Conservation (phyloP, 2,329 filamentous ascomycete genomes). For the Aspergillus ruber region DNA sequence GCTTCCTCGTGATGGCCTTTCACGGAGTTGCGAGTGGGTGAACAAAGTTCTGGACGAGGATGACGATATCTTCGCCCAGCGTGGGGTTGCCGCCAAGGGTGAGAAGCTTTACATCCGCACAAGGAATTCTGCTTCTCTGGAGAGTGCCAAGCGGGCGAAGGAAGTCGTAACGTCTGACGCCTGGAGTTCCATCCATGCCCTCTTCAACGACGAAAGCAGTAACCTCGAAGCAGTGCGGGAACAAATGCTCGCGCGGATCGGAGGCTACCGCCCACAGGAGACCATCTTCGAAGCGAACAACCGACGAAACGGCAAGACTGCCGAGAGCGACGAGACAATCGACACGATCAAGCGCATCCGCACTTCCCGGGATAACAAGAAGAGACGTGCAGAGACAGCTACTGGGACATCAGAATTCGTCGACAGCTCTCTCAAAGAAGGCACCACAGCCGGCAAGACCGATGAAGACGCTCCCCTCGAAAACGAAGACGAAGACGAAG, state of each 20-base stretch:
- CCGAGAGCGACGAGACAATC: slow-evolving; percentile 62
- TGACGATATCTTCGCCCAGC: slow-evolving; percentile 64
- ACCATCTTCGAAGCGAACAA: slow-evolving; percentile 95
- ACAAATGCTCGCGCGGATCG: slow-evolving; percentile 82
- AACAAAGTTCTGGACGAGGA: slow-evolving; percentile 70
- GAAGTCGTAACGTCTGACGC: slow-evolving; percentile 63
- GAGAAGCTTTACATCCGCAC: slow-evolving; percentile 90
- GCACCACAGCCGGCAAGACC: slow-evolving; percentile 16
- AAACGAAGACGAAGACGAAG: slow-evolving; percentile 36
- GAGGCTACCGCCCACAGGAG: slow-evolving; percentile 80
- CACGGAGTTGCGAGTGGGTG: slow-evolving; percentile 73
- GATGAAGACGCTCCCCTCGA: slow-evolving; percentile 28
- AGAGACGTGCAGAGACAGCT: slow-evolving; percentile 28
- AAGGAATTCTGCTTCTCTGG: slow-evolving; percentile 78
- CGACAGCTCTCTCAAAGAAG: slow-evolving; percentile 9
- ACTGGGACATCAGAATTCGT: slow-evolving; percentile 17
- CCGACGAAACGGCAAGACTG: slow-evolving; percentile 59
- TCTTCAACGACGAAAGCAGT: slow-evolving; percentile 65
- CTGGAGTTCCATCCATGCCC: slow-evolving; percentile 68
- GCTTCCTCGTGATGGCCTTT: slow-evolving; percentile 65
- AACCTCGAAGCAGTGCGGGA: slow-evolving; percentile 65
- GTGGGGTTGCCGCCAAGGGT: slow-evolving; percentile 72
- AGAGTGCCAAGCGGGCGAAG: slow-evolving; percentile 84
- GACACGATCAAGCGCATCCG: slow-evolving; percentile 42
- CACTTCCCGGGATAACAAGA: slow-evolving; percentile 37